Evolutionary conservation across 2,329 filamentous ascomycete species (phyloP).

Genomic region (Fusarium fracticaudum): DNA sequence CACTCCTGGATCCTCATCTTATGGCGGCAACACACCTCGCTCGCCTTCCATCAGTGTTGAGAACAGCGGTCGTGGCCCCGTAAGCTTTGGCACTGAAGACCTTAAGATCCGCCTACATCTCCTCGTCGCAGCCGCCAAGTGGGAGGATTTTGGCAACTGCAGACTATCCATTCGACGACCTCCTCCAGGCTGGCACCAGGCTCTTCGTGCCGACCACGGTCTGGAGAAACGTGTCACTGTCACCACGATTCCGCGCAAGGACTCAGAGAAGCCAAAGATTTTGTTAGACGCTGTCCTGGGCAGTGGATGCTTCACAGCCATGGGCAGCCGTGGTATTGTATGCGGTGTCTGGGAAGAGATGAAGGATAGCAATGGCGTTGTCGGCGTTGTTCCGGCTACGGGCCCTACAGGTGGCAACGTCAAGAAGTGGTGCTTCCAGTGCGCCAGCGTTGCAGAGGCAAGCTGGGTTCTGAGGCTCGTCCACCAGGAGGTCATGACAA

Average conservation of each 20-base stretch:
- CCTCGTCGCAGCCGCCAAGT: constrained; percentile 79
- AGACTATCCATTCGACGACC: constrained; percentile 83
- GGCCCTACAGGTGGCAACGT: constrained; percentile 64
- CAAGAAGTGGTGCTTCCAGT: constrained; percentile 73
- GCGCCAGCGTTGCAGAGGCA: constrained; percentile 62
- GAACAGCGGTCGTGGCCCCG: constrained; percentile 60
- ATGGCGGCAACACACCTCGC: constrained; percentile 59
- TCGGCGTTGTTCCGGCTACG: constrained; percentile 61
- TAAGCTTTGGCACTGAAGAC: constrained; percentile 73
- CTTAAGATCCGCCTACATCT: constrained; percentile 88
- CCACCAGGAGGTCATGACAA: constrained; percentile 63
- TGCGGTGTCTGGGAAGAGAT: constrained; percentile 87
- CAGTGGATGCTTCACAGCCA: constrained; percentile 83
- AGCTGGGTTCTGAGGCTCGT: constrained; percentile 66
- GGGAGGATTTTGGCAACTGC: constrained; percentile 91
- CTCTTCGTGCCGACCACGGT: constrained; percentile 68
- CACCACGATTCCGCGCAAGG: constrained; percentile 72
- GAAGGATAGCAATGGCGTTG: constrained; percentile 68
- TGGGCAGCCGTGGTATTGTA: constrained; percentile 87
- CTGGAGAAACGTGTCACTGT: constrained; percentile 89
- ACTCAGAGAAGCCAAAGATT: constrained; percentile 65
- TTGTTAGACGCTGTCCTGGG: constrained; percentile 86
- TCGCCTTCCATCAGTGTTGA: constrained; percentile 68
- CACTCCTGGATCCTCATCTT: constrained; percentile 65
- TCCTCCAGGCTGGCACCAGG: constrained; percentile 68